Percentiles rank a stretch among this genome's conserved stretches.
phyloP scores from a whole-genome alignment of 768 basidiomycete genomes.

The Pisolithus marmoratus region DNA sequence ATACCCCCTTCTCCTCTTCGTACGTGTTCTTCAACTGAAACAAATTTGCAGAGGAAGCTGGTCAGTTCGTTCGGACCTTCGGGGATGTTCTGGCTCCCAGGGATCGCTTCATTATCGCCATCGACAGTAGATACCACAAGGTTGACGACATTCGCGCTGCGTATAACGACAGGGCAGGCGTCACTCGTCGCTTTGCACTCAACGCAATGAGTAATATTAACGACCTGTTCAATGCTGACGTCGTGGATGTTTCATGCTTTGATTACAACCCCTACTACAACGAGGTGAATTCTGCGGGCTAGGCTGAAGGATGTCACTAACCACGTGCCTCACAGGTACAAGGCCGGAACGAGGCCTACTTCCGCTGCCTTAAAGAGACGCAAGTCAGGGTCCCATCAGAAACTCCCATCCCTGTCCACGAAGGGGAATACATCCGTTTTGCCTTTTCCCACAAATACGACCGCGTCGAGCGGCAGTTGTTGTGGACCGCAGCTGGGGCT shows the following conservation, averaged over 20 bases:
- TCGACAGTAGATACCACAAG: slow-evolving; percentile 1
- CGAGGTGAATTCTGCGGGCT: background rate
- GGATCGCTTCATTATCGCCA: slow-evolving; percentile 2
- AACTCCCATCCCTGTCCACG: background rate
- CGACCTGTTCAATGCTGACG: background rate
- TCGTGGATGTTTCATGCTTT: background rate
- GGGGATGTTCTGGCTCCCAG: slow-evolving; percentile 1
- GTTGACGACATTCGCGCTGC: background rate
- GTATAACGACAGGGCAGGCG: slow-evolving; percentile 3
- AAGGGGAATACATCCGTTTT: slow-evolving; percentile 1
- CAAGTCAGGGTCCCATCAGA: background rate
- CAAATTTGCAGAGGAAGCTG: background rate
- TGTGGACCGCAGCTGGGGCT: background rate
- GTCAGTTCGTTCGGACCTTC: slow-evolving; percentile 1
- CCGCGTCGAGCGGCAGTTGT: background rate
- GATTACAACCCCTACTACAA: slow-evolving; percentile 1
- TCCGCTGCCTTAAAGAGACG: background rate
- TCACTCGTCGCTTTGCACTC: slow-evolving; percentile 1
- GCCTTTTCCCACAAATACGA: slow-evolving; percentile 2
- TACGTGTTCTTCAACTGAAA: background rate
- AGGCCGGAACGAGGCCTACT: background rate
- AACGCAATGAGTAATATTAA: slow-evolving; percentile 2
- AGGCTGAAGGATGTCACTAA: background rate
- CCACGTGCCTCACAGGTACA: background rate
- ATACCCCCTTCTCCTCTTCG: background rate